Conservation (phyloP, 2,329 filamentous ascomycete genomes). For the Neofusicoccum kwambonambiense region DNA sequence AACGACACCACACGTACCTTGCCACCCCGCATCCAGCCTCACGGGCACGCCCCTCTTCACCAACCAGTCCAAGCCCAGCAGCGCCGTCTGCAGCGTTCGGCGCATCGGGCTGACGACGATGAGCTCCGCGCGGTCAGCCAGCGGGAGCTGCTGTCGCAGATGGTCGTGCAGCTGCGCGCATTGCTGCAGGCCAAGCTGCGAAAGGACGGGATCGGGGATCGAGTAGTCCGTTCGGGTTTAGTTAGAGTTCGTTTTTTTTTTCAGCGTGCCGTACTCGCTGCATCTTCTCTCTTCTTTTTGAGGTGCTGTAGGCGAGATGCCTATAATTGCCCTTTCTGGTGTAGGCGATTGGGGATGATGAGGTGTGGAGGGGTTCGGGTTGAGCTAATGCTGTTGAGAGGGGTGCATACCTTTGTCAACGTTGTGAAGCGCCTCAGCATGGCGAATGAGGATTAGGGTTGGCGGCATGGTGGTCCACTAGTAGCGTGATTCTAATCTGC, state of each 20-base stretch:
- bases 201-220: conserved; percentile 43
- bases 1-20: conserved; percentile 47
- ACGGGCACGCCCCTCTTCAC: conserved; percentile 55
- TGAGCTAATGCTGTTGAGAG: neutral
- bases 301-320: neutral
- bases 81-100: conserved; percentile 64
- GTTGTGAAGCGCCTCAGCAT: conserved; percentile 48
- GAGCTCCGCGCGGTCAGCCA: conserved; percentile 48
- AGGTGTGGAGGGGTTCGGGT: neutral
- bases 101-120: conserved; percentile 66
- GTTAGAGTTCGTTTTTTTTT: neutral
- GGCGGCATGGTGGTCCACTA: conserved; percentile 37
- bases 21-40: conserved; percentile 62
- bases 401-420: conserved; percentile 30
- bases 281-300: neutral
- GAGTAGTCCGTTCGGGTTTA: conserved; percentile 32
- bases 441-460: conserved; percentile 46
- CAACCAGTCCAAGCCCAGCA: conserved; percentile 58
- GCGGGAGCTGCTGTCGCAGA: conserved; percentile 32
- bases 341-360: neutral
- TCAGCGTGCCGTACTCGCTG: neutral
- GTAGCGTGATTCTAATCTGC: neutral
- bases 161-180: conserved; percentile 40
- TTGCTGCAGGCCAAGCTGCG: conserved; percentile 43
- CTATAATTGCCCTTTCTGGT: neutral